phyloP scores from a whole-genome alignment of 768 basidiomycete species.

The Serendipita indica region DNA sequence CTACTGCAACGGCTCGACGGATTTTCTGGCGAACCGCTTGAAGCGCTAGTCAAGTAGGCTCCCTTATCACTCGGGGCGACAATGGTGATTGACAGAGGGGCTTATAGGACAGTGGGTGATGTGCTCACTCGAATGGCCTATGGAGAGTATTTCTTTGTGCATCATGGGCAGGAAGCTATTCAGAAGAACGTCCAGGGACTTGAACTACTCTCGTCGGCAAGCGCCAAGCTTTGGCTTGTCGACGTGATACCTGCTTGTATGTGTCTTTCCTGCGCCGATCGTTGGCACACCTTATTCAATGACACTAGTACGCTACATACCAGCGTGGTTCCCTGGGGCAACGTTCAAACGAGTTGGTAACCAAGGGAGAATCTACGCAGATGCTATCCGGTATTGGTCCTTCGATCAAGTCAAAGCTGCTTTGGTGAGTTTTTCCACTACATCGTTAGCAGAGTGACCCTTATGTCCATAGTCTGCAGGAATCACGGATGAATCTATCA shows the following conservation, averaged over 20 bases:
- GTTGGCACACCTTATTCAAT: no score
- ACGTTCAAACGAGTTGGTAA: constrained; percentile 24
- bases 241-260: not conserved
- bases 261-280: no score
- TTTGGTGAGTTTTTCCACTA: no score
- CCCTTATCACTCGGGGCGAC: no score
- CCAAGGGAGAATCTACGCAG: not conserved
- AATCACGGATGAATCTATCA: not conserved
- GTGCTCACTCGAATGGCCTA: not conserved
- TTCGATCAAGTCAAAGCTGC: not conserved
- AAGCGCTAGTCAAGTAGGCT: not conserved
- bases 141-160: not conserved
- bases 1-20: not conserved
- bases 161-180: not conserved
- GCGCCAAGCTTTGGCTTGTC: not conserved
- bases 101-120: not conserved
- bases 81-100: no score
- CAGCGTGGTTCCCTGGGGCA: constrained; percentile 31
- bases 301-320: constrained; percentile 29
- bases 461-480: not conserved
- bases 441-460: no score
- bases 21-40: not conserved
- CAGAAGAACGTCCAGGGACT: not conserved
- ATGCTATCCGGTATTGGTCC: not conserved
- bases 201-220: not conserved